Base-by-base conservation (phyloP, 805 yeast genomes). In the Kodamaea lidongshanica region DNA sequence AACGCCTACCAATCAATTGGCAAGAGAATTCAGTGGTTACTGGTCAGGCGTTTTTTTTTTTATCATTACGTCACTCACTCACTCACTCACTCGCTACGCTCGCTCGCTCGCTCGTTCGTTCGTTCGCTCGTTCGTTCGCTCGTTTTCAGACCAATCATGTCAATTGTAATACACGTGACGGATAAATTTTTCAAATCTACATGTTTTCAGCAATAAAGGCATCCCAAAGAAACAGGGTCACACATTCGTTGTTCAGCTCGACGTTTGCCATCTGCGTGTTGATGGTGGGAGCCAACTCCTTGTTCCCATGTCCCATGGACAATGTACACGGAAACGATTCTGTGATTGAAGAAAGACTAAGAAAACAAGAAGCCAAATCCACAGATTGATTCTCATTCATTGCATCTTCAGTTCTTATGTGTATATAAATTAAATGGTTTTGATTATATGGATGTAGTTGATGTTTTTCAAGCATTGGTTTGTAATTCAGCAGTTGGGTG, bases 241-340 rank as follows among this genome's bases (percentile, higher is more conserved):
- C 86, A 13, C 68, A 71, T 27, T 77, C 84, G 9, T 60, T 81
- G 36, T 81, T 81, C 54, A 72, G 79, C 14, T 74, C 86, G 12
- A 80, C 92, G 0, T 80, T 80, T 39, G 67, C 79, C n/a, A 74
- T 82, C 16, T 80, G 88, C 20, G 71, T 81, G 35, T 47, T 55
- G 30, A 36, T 65, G 29, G 70, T 65, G 4, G 72, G 80, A 11
- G 77, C 79, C 10, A 79, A 75, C 33, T 72, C 77, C 1, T 33
- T 64, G 13, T 42, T 64, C 16, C 69, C 69, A 14, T 64, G 70
- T 44, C 70, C 70, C 4, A 56, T 64, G 7, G 69, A 64, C 40
- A 44, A 45, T 27, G 58, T 57, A 5, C 61, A 60, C 34, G 61
- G 63, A 8, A 64, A 64, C 38, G 70, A 64, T 18, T 52, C 69